Evolutionary conservation across 768 basidiomycete genomes (phyloP).

Genomic region (Brasilioporus rufonigricans): DNA sequence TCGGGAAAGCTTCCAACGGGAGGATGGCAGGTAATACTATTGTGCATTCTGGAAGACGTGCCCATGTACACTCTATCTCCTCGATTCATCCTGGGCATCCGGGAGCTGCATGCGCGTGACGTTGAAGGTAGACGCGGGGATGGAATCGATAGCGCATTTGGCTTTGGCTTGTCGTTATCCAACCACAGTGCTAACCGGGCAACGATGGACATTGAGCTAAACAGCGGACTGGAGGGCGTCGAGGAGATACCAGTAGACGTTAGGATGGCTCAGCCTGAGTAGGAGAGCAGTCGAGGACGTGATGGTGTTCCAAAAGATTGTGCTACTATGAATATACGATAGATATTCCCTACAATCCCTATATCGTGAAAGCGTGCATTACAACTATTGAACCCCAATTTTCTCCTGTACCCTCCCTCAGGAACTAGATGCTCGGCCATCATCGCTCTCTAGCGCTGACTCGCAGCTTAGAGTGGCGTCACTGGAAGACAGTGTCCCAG

Average conservation of each 20-base stretch:
- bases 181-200: not conserved
- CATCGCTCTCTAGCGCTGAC: not conserved
- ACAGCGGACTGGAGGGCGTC: too few species aligned
- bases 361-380: too few species aligned
- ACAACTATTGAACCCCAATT: too few species aligned
- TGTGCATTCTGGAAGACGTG: not conserved
- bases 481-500: conserved; percentile 45
- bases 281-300: too few species aligned
- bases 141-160: not conserved
- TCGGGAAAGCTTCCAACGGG: not conserved
- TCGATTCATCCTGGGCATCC: not conserved
- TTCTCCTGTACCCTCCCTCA: not conserved
- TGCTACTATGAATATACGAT: too few species aligned
- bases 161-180: not conserved
- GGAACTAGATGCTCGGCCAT: not conserved
- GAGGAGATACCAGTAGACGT: too few species aligned
- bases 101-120: not conserved
- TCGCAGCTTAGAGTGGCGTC: conserved; percentile 29
- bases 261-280: too few species aligned
- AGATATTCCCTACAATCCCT: too few species aligned
- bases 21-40: not conserved
- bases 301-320: too few species aligned
- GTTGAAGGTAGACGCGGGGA: not conserved
- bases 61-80: not conserved
- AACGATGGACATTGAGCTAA: too few species aligned